phyloP scores from a whole-genome alignment of 139 green algal species.

The Volvox africanus region DNA sequence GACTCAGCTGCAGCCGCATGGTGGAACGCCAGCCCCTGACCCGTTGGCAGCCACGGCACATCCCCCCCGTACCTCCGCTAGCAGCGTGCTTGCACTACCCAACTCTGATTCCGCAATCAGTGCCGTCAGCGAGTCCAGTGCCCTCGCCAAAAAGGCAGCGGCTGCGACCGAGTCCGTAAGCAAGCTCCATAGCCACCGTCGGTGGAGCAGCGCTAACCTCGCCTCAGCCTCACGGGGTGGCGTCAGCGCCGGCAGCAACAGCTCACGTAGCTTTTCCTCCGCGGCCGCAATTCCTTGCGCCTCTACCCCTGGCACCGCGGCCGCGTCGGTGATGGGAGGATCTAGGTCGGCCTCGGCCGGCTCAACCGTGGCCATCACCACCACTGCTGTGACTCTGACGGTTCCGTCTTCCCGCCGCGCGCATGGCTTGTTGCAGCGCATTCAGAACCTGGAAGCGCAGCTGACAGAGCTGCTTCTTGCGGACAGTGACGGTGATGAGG shows the following conservation, averaged over 20 bases:
- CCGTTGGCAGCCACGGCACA: too few species aligned
- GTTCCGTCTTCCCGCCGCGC: not conserved
- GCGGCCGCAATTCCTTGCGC: not conserved
- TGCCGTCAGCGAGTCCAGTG: not conserved
- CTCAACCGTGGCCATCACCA: not conserved
- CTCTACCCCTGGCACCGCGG: not conserved
- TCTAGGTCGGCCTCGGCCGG: too few species aligned
- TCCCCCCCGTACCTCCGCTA: not conserved
- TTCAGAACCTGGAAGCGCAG: not conserved
- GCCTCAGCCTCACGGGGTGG: too few species aligned
- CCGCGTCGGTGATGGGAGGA: not conserved
- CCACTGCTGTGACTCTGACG: not conserved
- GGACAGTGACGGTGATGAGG: not conserved
- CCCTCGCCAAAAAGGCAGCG: not conserved
- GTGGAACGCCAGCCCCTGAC: not conserved
- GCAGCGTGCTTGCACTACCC: not conserved
- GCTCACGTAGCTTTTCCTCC: too few species aligned
- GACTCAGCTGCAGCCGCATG: not conserved
- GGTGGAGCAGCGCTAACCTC: not conserved
- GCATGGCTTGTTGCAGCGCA: not conserved
- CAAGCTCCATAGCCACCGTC: not conserved
- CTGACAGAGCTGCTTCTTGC: slow-evolving; percentile 9
- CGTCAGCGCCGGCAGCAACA: not conserved
- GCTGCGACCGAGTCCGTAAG: not conserved
- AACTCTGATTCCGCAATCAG: not conserved